Conservation (phyloP, 176 grass and related monocot genomes). For the Otatea glauca region DNA sequence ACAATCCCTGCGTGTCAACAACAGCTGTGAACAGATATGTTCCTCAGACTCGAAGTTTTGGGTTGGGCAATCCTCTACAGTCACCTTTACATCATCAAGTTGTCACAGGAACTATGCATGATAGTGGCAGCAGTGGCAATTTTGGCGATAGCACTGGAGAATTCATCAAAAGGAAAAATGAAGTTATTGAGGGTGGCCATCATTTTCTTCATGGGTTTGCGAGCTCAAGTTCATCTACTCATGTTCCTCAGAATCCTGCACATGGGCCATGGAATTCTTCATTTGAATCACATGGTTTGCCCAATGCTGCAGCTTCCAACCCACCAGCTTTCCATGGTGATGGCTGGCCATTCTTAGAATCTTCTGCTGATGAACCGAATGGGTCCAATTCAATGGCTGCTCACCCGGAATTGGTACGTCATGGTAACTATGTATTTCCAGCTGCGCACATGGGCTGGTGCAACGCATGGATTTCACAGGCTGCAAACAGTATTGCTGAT, state of each 20-base stretch:
- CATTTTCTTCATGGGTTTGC: slow-evolving; percentile 55
- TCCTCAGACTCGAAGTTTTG: slow-evolving; percentile 48
- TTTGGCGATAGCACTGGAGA: slow-evolving; percentile 44
- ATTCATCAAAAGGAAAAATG: slow-evolving; percentile 62
- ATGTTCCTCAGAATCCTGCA: slow-evolving; percentile 45
- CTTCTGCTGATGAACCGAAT: slow-evolving; percentile 39
- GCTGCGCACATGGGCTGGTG: slow-evolving; percentile 40
- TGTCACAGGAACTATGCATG: slow-evolving; percentile 45
- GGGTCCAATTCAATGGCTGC: slow-evolving; percentile 32
- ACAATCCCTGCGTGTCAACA: slow-evolving; percentile 49
- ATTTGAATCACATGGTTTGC: slow-evolving; percentile 51
- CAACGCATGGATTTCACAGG: slow-evolving; percentile 58
- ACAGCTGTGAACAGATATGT: slow-evolving; percentile 46
- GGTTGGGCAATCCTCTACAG: slow-evolving; percentile 38
- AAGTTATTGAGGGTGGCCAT: slow-evolving; percentile 39
- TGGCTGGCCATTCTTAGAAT: slow-evolving; percentile 19
- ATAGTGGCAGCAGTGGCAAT: slow-evolving; percentile 47
- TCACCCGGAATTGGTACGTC: slow-evolving; percentile 38
- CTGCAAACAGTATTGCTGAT: slow-evolving; percentile 47
- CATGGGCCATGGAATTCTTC: slow-evolving; percentile 47
- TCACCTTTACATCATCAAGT: slow-evolving; percentile 50
- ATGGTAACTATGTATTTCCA: slow-evolving; percentile 55
- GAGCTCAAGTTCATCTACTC: slow-evolving; percentile 63
- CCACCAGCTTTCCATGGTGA: slow-evolving; percentile 21
- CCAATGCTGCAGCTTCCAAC: slow-evolving; percentile 39